Base-by-base conservation (phyloP, 1,284 basidiomycete genomes). In the Tylopilus orsonianus region DNA sequence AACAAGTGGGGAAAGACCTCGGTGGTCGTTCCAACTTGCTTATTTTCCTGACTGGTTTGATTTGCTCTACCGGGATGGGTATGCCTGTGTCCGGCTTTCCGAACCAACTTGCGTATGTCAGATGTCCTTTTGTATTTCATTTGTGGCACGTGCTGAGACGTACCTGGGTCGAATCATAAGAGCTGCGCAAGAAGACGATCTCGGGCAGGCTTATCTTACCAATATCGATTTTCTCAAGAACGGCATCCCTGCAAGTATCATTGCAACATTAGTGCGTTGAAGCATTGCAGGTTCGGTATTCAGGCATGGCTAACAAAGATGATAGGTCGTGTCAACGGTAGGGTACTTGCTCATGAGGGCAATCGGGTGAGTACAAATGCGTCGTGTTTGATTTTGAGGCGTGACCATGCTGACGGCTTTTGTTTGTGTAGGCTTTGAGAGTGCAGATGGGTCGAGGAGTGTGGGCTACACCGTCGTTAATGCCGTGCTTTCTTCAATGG, bases 81-180 rank as follows among this genome's bases (percentile, higher is more conserved):
- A 88, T 99, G 77, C 95, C 95, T 4, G 94, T 98, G 29, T 94
- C 90, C 51, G 96, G 96, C 6, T 98, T 99, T 75, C 96, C 95
- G 0, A 97, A 97, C 68, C 91, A 95, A 72, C 93, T 91, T 46
- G 93, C 91, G 90, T 93, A 69, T 64, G 90, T 84, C 0, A 5
- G 7, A 2, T 41, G 19, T n/a, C 10, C 39, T 8, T 45, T 45
- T 37, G 16, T 47, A 3, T 34, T 16, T 7, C 8, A 22, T 37
- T 24, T 2, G 8, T 18, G 6, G 9, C 13, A 33, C 20, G n/a
- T n/a, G 19, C 23, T 58, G 9, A 54, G 29, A 26, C 7, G 4
- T 5, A 20, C 8, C 8, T 9, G 2, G 10, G 18, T 29, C 18
- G 46, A 50, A 46, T 50, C 24, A 51, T 14, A 42, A 93, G 91